Percentiles rank a stretch among this genome's conserved stretches.
Evolutionary conservation across 176 grass and related monocot genomes (phyloP).

Genomic region (Cymbopogon citratus): DNA sequence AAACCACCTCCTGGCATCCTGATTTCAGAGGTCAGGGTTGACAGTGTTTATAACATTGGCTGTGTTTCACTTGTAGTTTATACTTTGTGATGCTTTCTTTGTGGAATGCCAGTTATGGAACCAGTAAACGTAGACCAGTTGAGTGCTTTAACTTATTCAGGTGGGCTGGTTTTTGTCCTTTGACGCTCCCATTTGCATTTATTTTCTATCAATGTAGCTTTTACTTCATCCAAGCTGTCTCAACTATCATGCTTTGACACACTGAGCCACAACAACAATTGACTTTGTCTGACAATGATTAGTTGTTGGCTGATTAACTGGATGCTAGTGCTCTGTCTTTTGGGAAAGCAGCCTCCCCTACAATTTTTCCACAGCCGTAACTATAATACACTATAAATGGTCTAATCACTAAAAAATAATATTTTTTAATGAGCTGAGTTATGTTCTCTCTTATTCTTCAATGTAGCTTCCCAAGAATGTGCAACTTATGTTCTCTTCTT

Average conservation of each 20-base stretch:
- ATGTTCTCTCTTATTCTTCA: background rate
- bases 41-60: too few species aligned
- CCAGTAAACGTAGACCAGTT: too few species aligned
- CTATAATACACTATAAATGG: background rate
- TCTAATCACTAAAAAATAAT: background rate
- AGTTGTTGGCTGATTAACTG: background rate
- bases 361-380: background rate
- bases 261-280: background rate
- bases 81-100: too few species aligned
- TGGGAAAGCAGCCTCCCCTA: background rate
- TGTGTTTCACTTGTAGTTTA: too few species aligned
- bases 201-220: background rate
- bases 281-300: background rate
- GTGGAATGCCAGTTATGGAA: too few species aligned
- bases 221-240: background rate
- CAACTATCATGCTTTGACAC: background rate
- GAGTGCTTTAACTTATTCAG: too few species aligned
- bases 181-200: background rate
- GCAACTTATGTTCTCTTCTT: background rate
- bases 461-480: too few species aligned
- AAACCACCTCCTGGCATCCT: slow-evolving; percentile 3
- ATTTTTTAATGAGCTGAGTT: background rate
- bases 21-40: too few species aligned
- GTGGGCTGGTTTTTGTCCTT: background rate
- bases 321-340: background rate